Evolutionary conservation across 768 basidiomycete genomes (phyloP).

Genomic region (Panellus pusillus): DNA sequence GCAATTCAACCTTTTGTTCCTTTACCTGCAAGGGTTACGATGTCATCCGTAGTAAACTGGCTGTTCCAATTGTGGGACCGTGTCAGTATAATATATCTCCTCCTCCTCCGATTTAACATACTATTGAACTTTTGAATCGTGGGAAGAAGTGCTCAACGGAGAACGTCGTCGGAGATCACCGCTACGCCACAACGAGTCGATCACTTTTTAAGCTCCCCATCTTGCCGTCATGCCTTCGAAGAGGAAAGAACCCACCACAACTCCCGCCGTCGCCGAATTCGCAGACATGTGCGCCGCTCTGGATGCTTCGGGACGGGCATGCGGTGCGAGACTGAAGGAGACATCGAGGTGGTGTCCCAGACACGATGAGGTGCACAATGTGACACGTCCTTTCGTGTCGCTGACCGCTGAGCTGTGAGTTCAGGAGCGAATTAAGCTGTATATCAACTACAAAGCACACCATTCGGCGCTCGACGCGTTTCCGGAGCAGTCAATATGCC

Average conservation of each 20-base stretch:
- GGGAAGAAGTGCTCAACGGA: too few species aligned
- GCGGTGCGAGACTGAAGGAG: conserved; percentile 14
- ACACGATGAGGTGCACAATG: conserved; percentile 29
- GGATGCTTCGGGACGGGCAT: conserved; percentile 7
- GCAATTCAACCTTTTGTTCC: too few species aligned
- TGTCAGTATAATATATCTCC: too few species aligned
- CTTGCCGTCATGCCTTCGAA: conserved; percentile 10
- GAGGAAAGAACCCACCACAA: neutral
- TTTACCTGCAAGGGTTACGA: too few species aligned
- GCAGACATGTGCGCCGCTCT: conserved; percentile 13
- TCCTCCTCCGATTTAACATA: too few species aligned
- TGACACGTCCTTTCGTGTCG: conserved; percentile 9
- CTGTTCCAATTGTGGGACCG: too few species aligned
- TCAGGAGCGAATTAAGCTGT: conserved; percentile 37
- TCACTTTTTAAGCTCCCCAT: neutral
- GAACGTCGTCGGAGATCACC: too few species aligned
- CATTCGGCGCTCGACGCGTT: conserved; percentile 31
- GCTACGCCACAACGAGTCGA: too few species aligned
- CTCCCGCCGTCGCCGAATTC: neutral
- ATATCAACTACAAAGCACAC: conserved; percentile 36
- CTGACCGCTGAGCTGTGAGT: neutral
- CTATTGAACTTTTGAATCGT: too few species aligned
- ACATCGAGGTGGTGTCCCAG: conserved; percentile 26
- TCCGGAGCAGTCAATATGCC: conserved; percentile 28
- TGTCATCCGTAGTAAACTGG: too few species aligned